These are phyloP conservation scores for Alternaria sp. DNA, from an alignment of 2,329 filamentous ascomycete species.

Conservation along the genomic window DNA sequence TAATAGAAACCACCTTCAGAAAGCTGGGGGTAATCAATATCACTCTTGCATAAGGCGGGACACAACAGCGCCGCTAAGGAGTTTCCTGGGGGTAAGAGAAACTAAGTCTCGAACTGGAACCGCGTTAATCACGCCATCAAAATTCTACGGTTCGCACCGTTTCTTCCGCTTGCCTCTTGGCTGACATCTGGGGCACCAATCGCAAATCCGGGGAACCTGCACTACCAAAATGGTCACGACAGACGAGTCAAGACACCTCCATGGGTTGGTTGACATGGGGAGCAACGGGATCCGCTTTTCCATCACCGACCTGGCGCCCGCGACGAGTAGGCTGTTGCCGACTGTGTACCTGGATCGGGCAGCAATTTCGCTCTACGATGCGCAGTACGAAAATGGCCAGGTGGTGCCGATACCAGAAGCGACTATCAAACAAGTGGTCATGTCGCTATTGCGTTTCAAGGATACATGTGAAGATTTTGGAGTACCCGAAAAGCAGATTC, in stretches of 20 bases:
- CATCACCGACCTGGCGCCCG: slow-evolving; percentile 78
- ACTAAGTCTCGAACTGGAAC: slow-evolving; percentile 15
- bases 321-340: slow-evolving; percentile 72
- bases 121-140: slow-evolving; percentile 30
- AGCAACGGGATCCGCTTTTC: slow-evolving; percentile 93
- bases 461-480: slow-evolving; percentile 71
- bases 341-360: slow-evolving; percentile 80
- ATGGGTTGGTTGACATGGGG: slow-evolving; percentile 47
- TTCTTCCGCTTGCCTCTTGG: slow-evolving; percentile 16
- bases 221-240: slow-evolving; percentile 16
- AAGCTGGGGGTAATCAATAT: slow-evolving; percentile 22
- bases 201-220: slow-evolving; percentile 21
- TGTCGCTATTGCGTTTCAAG: slow-evolving; percentile 73
- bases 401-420: slow-evolving; percentile 60
- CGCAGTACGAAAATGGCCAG: slow-evolving; percentile 60
- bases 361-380: slow-evolving; percentile 86
- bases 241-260: slow-evolving; percentile 29
- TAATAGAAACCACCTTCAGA: slow-evolving; percentile 33
- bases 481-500: slow-evolving; percentile 69
- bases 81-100: slow-evolving; percentile 31
- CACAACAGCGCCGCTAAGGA: slow-evolving; percentile 20
- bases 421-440: slow-evolving; percentile 70
- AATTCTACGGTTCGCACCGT: slow-evolving; percentile 23
- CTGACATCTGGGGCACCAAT: slow-evolving; percentile 16
- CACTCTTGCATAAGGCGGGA: slow-evolving; percentile 18